Evolutionary conservation across 768 basidiomycete species (phyloP).

Genomic region (Cytidiella melzeri): DNA sequence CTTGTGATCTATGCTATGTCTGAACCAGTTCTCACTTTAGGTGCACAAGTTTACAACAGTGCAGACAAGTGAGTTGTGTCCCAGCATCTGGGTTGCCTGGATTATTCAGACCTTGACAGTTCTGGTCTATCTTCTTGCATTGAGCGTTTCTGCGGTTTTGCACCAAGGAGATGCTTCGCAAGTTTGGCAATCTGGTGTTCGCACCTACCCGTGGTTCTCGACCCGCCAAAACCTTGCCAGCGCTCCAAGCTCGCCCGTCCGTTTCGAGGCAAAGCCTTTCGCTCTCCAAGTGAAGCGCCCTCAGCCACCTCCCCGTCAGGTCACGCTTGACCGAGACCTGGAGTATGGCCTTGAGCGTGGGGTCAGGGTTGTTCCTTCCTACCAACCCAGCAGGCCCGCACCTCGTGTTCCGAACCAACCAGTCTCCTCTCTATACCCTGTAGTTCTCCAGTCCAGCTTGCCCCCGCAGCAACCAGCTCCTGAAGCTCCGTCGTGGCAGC

Average conservation of each 20-base stretch:
- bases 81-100: too few species aligned
- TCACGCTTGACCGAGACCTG: conserved; percentile 15
- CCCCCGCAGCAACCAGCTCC: not conserved
- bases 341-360: conserved; percentile 2
- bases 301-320: conserved; percentile 28
- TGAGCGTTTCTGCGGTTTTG: conserved; percentile 40
- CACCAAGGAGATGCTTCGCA: conserved; percentile 37
- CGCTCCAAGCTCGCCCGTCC: conserved; percentile 30
- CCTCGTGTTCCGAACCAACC: conserved; percentile 3
- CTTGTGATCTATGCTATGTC: too few species aligned
- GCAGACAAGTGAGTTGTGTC: too few species aligned
- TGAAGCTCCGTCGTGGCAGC: not conserved
- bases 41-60: too few species aligned
- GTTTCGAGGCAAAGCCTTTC: conserved; percentile 28
- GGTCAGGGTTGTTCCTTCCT: not conserved
- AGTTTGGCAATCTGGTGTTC: conserved; percentile 48
- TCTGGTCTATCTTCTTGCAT: conserved; percentile 46
- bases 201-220: conserved; percentile 34
- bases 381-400: conserved; percentile 5
- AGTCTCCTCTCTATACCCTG: conserved; percentile 9
- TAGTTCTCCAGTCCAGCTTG: conserved; percentile 6
- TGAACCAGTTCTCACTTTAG: too few species aligned
- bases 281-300: conserved; percentile 41
- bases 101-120: too few species aligned
- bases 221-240: conserved; percentile 26